These are phyloP conservation scores for Neurospora hispaniola DNA, from an alignment of 495 filamentous ascomycete species.

Conservation along the genomic window DNA sequence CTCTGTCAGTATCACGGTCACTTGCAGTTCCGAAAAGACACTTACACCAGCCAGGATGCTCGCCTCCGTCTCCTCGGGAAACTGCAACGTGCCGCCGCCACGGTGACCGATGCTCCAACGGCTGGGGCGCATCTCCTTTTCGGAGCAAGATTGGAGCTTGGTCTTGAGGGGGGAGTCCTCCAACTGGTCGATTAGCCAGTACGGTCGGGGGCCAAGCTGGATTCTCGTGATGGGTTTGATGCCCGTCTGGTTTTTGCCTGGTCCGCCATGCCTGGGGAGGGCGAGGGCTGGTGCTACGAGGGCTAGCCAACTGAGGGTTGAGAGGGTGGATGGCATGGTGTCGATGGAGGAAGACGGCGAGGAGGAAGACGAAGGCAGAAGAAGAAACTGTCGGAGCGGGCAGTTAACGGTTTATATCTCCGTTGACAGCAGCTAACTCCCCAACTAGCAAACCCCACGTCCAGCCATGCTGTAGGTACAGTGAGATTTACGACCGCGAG, in stretches of 20 bases:
- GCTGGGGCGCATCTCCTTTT: constrained; percentile 28
- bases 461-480: not conserved
- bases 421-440: not conserved
- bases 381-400: not conserved
- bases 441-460: not conserved
- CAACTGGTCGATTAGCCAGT: constrained; percentile 51
- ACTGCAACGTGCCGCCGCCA: constrained; percentile 46
- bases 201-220: constrained; percentile 47
- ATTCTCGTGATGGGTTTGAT: constrained; percentile 24
- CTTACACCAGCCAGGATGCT: constrained; percentile 38
- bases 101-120: constrained; percentile 48
- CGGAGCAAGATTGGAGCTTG: constrained; percentile 42
- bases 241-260: constrained; percentile 9
- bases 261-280: constrained; percentile 7
- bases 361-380: not conserved
- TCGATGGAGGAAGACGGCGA: not conserved
- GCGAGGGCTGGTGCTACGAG: constrained; percentile 12
- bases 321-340: not conserved
- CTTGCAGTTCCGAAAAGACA: too few relatives aligned
- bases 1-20: not conserved
- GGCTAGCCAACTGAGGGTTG: not conserved
- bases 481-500: not conserved
- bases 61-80: constrained; percentile 50
- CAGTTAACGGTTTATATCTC: not conserved
- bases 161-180: constrained; percentile 44